Base-by-base conservation (phyloP, 2,329 filamentous ascomycete species). In the Mariannaea sp. region DNA sequence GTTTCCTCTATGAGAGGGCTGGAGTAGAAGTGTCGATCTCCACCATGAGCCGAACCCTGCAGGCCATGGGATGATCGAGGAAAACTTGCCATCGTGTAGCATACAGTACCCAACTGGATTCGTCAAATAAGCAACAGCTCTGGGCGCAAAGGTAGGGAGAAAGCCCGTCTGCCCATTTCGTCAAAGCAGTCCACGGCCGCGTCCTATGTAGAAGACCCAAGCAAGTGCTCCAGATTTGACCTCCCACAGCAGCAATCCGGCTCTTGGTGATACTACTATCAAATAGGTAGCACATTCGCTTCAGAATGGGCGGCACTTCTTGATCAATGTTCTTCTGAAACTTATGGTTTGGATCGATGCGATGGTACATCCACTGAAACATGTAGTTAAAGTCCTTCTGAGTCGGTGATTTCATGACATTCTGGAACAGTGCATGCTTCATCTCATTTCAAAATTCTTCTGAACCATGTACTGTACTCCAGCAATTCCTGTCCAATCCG, bases 361-460 rank as follows among this genome's bases (percentile, higher is more conserved):
- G 89, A 67, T 92, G 90, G 72, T 99, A 99, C 3, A 99, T 79
- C 90, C 93, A 99, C 68, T 97, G 92, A 68, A 99, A 99, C 81
- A 99, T 96, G 73, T 84, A 88, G 68, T 95, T 94, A 76, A 99
- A 99, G 71, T 99, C 94, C 69, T 99, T 99, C 65, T 97, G 93
- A 1, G 93, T 99, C 0, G 94, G 95, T 36, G 90, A 96, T 66
- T 90, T 93, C 69, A 96, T 86, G 7, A 91, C 89, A 65, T 97
- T 97, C 59, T 89, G 88, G 1, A 90, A 90, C n/a, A 99, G 78
- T 1, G 85, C 88, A 71, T 97, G 90, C 74, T 96, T 97, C 87
- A 95, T 96, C 64, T 97, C 81, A 97, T 86, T 73, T 99, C 94
- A 67, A 97, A 99, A 69, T 97, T 96, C 71, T 97, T 88, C 52